phyloP scores from a whole-genome alignment of 106 monocot species.

The Ottelia alismoides region DNA sequence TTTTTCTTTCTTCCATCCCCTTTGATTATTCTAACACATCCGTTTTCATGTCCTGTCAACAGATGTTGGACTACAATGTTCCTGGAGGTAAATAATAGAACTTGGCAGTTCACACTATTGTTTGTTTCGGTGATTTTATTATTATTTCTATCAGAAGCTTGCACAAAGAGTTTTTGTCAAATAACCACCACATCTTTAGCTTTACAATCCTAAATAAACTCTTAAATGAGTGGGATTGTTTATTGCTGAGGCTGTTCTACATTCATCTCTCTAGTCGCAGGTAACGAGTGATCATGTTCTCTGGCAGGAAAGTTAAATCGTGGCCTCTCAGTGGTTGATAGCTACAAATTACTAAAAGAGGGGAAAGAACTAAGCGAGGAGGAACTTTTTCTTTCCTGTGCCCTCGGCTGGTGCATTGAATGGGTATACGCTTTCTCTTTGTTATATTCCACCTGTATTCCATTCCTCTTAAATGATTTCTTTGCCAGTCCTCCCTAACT shows the following conservation, averaged over 20 bases:
- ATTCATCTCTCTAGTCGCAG: too few relatives aligned
- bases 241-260: too few relatives aligned
- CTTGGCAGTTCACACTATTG: background rate
- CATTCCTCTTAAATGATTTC: too few relatives aligned
- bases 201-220: background rate
- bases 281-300: too few relatives aligned
- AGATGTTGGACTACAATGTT: constrained; percentile 99
- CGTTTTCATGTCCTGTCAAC: constrained; percentile 4
- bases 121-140: too few relatives aligned
- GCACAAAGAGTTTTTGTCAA: too few relatives aligned
- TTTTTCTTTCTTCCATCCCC: too few relatives aligned
- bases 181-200: background rate
- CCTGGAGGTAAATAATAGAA: constrained; percentile 61
- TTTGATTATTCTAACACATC: too few relatives aligned
- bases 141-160: too few relatives aligned
- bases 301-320: constrained; percentile 83
- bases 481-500: too few relatives aligned
- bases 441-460: too few relatives aligned
- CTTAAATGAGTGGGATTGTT: too few relatives aligned
- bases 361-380: constrained; percentile 51
- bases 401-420: constrained; percentile 98
- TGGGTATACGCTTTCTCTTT: constrained; percentile 66
- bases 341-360: constrained; percentile 80
- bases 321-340: constrained; percentile 89
- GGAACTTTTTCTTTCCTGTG: constrained; percentile 55